Base-by-base conservation (phyloP, 202 grass and related monocot species). In the Setaria viridis region DNA sequence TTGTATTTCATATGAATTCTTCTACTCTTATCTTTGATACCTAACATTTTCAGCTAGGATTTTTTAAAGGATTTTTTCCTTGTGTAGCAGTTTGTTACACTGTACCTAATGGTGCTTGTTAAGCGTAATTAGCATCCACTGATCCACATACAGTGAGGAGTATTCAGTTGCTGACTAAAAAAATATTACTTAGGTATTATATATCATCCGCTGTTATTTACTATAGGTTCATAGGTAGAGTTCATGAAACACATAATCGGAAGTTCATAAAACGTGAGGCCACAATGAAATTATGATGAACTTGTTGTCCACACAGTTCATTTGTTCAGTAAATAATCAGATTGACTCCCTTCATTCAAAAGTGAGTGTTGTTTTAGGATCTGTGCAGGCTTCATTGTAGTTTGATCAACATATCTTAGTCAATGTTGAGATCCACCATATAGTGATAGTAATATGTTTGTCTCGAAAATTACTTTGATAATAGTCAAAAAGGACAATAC, bases 1-100 rank as follows among this genome's bases (percentile, higher is more conserved):
- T 39, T 85, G 20, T 64, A 82, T 72, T 78, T 77, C 6, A 42
- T 21, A n/a, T 7, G 37, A 67, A 62, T 57, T 68, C 33, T 59
- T 67, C 20, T 83, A 78, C 67, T 78, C 67, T 48, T 53, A 4
- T 67, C 13, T 60, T 78, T 42, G 48, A 72, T 74, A 46, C 2
- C 8, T 49, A 25, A 62, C 16, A 77, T 82, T 59, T 19, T 82
- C 15, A 47, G 19, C 4, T 84, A 56, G 49, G 3, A 29, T 60
- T 62, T 62, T 30, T 62, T 6, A 1, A 33, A 14, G 58, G 4
- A 62, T 2, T 10, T 37, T 45, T 63, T 43, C 50, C n/a, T 41
- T 56, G 17, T 50, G 20, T 82, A 62, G 20, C 14, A 20, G 15
- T 78, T 59, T 82, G 57, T 16, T 76, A 12, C 13, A 1, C 20